Percentiles rank a stretch among this genome's conserved stretches.
Evolutionary conservation across 2,329 filamentous ascomycete genomes (phyloP).

Genomic region (Thermothelomyces thermophilus): DNA sequence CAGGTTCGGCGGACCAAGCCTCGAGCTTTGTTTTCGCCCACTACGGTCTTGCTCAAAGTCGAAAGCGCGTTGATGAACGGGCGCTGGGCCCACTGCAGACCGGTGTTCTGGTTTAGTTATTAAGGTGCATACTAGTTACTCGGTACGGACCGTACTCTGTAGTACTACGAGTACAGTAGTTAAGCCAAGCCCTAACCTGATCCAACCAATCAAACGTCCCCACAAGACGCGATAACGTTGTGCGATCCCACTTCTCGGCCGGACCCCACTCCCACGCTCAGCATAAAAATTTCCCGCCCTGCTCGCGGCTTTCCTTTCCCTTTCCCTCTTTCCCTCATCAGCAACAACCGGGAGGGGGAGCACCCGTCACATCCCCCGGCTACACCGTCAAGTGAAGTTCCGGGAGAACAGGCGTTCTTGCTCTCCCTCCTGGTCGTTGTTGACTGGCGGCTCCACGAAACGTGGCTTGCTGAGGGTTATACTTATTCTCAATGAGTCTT

Average conservation of each 20-base stretch:
- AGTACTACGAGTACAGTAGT: too few species aligned
- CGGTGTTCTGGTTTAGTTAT: too few species aligned
- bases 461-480: slow-evolving; percentile 3
- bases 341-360: neutral
- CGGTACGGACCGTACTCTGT: too few species aligned
- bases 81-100: too few species aligned
- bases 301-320: neutral
- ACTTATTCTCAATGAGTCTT: neutral
- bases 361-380: neutral
- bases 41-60: too few species aligned
- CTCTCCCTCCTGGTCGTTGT: neutral
- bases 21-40: too few species aligned
- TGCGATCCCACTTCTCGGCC: neutral
- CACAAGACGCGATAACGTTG: neutral
- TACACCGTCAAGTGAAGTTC: slow-evolving; percentile 1
- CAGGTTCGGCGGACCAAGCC: too few species aligned
- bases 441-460: neutral
- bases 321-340: neutral
- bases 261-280: neutral
- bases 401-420: neutral
- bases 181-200: neutral
- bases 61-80: too few species aligned
- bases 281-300: neutral
- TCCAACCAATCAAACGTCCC: neutral
- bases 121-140: too few species aligned